phyloP scores from a whole-genome alignment of 495 filamentous ascomycete genomes.

The Trypethelium eluteriae region DNA sequence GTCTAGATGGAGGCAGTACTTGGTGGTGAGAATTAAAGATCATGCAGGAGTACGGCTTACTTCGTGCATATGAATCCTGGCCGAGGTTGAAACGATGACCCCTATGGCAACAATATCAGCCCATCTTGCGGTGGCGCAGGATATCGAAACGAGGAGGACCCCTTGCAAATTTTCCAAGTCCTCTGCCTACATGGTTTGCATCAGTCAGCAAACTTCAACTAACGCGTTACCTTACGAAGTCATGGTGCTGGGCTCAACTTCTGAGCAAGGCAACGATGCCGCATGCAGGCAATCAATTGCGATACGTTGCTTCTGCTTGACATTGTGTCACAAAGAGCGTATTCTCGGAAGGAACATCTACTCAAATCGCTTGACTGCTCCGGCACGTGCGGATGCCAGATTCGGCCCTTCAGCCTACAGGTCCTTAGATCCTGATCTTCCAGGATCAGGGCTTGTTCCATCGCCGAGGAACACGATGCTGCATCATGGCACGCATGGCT shows the following conservation, averaged over 20 bases:
- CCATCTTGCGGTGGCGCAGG: not conserved
- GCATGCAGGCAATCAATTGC: not conserved
- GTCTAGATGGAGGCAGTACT: too few species aligned
- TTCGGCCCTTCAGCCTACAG: not conserved
- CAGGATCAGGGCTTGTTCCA: not conserved
- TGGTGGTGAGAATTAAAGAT: too few species aligned
- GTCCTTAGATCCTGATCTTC: not conserved
- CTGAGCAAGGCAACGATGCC: not conserved
- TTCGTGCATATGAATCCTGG: not conserved
- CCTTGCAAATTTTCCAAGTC: not conserved
- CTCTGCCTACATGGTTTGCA: not conserved
- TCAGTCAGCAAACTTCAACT: not conserved
- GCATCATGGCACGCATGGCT: not conserved
- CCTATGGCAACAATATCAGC: not conserved
- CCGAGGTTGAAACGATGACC: not conserved
- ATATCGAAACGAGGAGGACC: not conserved
- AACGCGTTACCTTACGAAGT: not conserved
- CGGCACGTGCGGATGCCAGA: not conserved
- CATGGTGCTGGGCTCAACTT: not conserved
- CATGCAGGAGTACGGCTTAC: too few species aligned
- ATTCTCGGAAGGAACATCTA: not conserved
- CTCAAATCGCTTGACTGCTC: not conserved
- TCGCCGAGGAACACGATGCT: not conserved
- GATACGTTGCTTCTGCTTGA: not conserved
- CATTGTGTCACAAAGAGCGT: not conserved